Evolutionary conservation across 768 basidiomycete genomes (phyloP), one percentile per base, ranked within the genome.

Genomic region (Psilocybe cyanescens): DNA sequence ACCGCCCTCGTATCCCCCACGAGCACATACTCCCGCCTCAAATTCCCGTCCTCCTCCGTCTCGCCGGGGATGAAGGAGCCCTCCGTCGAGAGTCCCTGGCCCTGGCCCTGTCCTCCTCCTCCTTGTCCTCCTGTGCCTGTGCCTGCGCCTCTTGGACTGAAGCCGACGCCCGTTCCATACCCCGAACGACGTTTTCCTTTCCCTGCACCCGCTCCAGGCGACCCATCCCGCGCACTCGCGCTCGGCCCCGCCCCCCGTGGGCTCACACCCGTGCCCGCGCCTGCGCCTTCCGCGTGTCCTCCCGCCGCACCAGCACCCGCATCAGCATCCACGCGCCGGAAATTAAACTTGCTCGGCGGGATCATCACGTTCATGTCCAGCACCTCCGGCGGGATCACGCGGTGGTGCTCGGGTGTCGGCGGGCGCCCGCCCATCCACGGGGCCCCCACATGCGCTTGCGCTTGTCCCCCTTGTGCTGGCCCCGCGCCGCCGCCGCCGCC

Each of bases 21-120:
- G 1, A 99, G 84, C 0, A 99, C 97, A 67, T 99, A 99, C 69
- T 99, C 97, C 63, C 87, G 83, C 55, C 90, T 83, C 52, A 94
- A 79, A 53, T 88, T 78, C 0, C 90, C 90, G 69, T 93, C 91
- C 70, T 94, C 91, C 68, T 93, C 92, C 0, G 88, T 90, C 72
- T 94, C 91, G 3, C 92, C 92, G 9, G 91, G 91, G 55, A 92
- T 92, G 59, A 84, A 73, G 0, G 91, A 92, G 1, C 82, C 86
- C 44, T 87, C 85, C 0, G 86, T 81, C 8, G 82, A 81, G 12
- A 81, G 77, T 2, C 83, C 72, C 47, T 73, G 75, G 12, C 83
- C 72, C 47, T 73, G 75, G 12, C 63, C 45, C 24, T 54, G 37
- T 56, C 65, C 66, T 11, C 63, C 69, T 30, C 62, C 66, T 39